These are phyloP conservation scores for Coniella lustricola DNA, from an alignment of 2,329 filamentous ascomycete species.

Conservation along the genomic window DNA sequence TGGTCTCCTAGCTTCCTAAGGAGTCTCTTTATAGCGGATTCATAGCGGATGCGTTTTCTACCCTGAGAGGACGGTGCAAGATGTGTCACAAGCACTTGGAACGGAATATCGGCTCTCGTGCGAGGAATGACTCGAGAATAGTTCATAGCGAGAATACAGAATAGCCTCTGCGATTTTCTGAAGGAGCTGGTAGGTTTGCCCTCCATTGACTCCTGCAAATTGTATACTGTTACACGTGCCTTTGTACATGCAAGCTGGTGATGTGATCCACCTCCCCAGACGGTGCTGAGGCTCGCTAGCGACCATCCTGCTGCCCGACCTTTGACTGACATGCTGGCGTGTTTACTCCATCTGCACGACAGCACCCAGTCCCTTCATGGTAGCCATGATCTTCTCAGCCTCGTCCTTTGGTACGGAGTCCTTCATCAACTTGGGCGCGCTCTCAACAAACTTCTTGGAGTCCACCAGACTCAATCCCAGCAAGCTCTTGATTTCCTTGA, in stretches of 20 bases:
- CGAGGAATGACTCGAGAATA: no score
- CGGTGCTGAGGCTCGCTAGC: not conserved
- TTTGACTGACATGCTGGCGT: not conserved
- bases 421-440: slow-evolving; percentile 97
- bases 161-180: not conserved
- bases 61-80: not conserved
- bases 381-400: slow-evolving; percentile 92
- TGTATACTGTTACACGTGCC: slow-evolving; percentile 27
- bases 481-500: slow-evolving; percentile 99
- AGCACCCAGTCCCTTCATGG: slow-evolving; percentile 87
- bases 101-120: no score
- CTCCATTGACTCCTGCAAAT: slow-evolving; percentile 15
- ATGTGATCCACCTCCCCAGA: not conserved
- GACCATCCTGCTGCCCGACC: slow-evolving; percentile 9
- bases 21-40: not conserved
- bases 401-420: slow-evolving; percentile 98
- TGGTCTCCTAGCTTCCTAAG: not conserved
- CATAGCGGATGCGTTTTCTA: no score
- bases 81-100: no score
- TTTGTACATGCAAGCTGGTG: slow-evolving; percentile 23
- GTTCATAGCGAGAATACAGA: not conserved
- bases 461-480: slow-evolving; percentile 93
- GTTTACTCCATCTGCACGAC: slow-evolving; percentile 84
- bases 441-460: slow-evolving; percentile 99
- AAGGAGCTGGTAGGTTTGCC: slow-evolving; percentile 13